Conservation (phyloP, 768 basidiomycete genomes). For the Saitozyma podzolica region DNA sequence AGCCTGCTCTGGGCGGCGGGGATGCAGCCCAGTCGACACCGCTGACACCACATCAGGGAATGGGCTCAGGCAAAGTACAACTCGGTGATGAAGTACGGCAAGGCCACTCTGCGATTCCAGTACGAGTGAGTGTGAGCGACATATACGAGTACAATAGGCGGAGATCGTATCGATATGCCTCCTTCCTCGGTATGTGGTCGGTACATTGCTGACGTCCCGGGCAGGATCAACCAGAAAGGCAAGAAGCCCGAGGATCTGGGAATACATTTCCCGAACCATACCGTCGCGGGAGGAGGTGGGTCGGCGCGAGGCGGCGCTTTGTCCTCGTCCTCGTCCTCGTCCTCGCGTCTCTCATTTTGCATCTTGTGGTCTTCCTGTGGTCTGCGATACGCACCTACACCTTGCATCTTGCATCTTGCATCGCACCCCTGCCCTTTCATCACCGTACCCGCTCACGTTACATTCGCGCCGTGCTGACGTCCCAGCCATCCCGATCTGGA, state of each 20-base stretch:
- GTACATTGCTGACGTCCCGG: too few species aligned
- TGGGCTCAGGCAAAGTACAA: conserved; percentile 38
- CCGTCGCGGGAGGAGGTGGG: conserved; percentile 38
- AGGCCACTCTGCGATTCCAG: conserved; percentile 28
- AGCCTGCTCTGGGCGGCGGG: too few species aligned
- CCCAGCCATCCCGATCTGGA: not conserved
- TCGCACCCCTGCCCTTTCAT: too few species aligned
- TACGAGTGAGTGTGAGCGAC: conserved; percentile 24
- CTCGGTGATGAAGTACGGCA: conserved; percentile 23
- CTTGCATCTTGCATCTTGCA: too few species aligned
- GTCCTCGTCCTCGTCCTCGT: too few species aligned
- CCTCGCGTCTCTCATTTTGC: too few species aligned
- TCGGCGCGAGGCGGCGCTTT: too few species aligned
- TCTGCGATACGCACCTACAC: too few species aligned
- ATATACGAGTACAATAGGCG: too few species aligned
- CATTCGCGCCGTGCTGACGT: not conserved
- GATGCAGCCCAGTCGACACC: not conserved
- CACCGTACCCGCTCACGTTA: too few species aligned
- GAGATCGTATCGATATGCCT: not conserved
- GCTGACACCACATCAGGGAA: conserved; percentile 9
- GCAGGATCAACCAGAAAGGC: conserved; percentile 25
- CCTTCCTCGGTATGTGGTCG: not conserved
- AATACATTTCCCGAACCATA: conserved; percentile 37
- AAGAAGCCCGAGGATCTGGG: conserved; percentile 25
- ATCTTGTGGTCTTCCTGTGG: too few species aligned